Conservation (phyloP, 305 asterid genomes). For the Ilex paraguariensis region DNA sequence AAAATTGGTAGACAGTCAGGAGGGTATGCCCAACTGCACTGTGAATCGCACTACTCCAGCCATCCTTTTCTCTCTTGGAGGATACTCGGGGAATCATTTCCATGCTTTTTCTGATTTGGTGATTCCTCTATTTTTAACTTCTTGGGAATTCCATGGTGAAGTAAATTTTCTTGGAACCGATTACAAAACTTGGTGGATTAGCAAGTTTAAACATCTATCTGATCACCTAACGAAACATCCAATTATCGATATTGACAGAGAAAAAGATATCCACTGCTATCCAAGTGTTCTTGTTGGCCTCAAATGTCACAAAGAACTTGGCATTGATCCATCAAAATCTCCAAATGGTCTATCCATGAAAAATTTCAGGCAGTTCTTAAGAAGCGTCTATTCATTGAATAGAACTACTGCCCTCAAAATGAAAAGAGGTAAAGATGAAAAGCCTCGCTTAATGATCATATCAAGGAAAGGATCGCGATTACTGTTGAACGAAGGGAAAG, state of each 20-base stretch:
- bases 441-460: constrained; percentile 60
- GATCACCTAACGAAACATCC: constrained; percentile 32
- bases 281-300: constrained; percentile 41
- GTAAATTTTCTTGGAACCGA: constrained; percentile 59
- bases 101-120: constrained; percentile 66
- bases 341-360: constrained; percentile 27
- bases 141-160: constrained; percentile 27
- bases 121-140: constrained; percentile 49
- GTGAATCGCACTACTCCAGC: constrained; percentile 42
- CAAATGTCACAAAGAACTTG: constrained; percentile 39
- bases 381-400: constrained; percentile 41
- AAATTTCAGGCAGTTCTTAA: constrained; percentile 44
- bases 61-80: constrained; percentile 60
- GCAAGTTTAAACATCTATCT: constrained; percentile 31
- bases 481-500: constrained; percentile 35
- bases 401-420: constrained; percentile 20
- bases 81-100: constrained; percentile 64
- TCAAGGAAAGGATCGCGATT: constrained; percentile 50
- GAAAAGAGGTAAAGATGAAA: constrained; percentile 11
- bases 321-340: constrained; percentile 28
- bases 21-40: constrained; percentile 35
- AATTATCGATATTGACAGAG: constrained; percentile 41
- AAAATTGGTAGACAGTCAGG: constrained; percentile 13
- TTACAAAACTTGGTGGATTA: constrained; percentile 55
- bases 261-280: constrained; percentile 48